phyloP scores from a whole-genome alignment of 2,329 filamentous ascomycete species.

The Paraphoma sp. region DNA sequence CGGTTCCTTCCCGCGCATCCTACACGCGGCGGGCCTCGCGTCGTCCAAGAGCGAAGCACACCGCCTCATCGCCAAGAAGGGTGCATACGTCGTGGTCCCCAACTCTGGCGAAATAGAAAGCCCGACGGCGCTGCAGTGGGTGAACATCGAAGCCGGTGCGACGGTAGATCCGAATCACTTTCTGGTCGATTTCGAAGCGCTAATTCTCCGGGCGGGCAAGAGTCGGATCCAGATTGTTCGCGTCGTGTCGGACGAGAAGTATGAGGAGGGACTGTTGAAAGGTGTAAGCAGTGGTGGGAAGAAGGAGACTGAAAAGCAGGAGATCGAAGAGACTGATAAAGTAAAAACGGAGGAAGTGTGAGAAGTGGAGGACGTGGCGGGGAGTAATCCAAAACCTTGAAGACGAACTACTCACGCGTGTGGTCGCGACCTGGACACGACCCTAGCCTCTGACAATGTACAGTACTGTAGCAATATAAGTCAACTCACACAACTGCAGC shows the following conservation, averaged over 20 bases:
- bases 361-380: too few relatives aligned
- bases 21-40: slow-evolving; percentile 67
- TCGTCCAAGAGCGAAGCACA: slow-evolving; percentile 64
- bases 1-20: slow-evolving; percentile 64
- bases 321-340: too few relatives aligned
- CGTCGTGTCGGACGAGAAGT: slow-evolving; percentile 62
- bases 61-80: slow-evolving; percentile 62
- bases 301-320: background rate
- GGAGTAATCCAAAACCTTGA: too few relatives aligned
- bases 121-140: slow-evolving; percentile 63
- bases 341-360: too few relatives aligned
- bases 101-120: slow-evolving; percentile 52
- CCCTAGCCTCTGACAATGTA: too few relatives aligned
- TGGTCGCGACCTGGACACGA: too few relatives aligned
- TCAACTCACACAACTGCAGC: too few relatives aligned
- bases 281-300: background rate
- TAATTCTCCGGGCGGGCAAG: slow-evolving; percentile 66
- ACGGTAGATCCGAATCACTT: slow-evolving; percentile 64
- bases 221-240: slow-evolving; percentile 65
- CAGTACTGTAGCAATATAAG: too few relatives aligned
- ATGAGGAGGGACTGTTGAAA: slow-evolving; percentile 25
- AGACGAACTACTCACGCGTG: too few relatives aligned
- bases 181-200: slow-evolving; percentile 61
- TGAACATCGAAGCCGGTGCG: slow-evolving; percentile 67
- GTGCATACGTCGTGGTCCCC: slow-evolving; percentile 62